Base-by-base conservation (phyloP, 306 rosid genomes). In the Quercus robur region DNA sequence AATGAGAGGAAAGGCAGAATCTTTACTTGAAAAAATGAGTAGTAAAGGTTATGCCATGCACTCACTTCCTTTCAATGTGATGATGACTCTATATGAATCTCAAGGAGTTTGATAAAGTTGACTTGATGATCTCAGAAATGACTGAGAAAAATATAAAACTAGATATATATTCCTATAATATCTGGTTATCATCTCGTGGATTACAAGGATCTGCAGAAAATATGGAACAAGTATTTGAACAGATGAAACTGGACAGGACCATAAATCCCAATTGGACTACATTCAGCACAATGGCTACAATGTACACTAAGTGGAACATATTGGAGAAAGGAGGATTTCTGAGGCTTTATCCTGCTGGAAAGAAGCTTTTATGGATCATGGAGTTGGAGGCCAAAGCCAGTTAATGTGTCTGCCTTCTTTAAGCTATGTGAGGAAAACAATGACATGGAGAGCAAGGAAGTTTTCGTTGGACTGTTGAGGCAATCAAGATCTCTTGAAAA, bases 41-140 rank as follows among this genome's bases (percentile, higher is more conserved):
- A 81, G 66, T 70, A 96, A 89, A 86, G 91, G 88, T 28, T 86
- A 85, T 81, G 91, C 94, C 14, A 46, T 70, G 49, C 91, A 91
- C 58, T 28, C 97, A 1, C 97, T 96, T 68, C 92, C 99, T 61
- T 93, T 77, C 84, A 96, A 96, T 84, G 95, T 91, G 75, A 96
- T 96, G 98, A 96, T 96, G 99, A 96, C 97, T 79, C 69, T 96
- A 93, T 83, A 89, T 89, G 98, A 93, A 93, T 82, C 85, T 88
- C 30, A 84, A 80, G 86, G 97, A 96, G 70, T 91, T 86, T 81
- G 94, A 84, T 75, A 89, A 91, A 83, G 99, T 91, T 71, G 97
- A 93, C 52, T 85, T 44, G 8, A 23, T 90, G 82, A 83, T 90
- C 79, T 91, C 97, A 62, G 99, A 96, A 88, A 90, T 96, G 97